These are phyloP conservation scores for Monosporascus cannonballus DNA, from an alignment of 2,329 filamentous ascomycete genomes.

Conservation along the genomic window DNA sequence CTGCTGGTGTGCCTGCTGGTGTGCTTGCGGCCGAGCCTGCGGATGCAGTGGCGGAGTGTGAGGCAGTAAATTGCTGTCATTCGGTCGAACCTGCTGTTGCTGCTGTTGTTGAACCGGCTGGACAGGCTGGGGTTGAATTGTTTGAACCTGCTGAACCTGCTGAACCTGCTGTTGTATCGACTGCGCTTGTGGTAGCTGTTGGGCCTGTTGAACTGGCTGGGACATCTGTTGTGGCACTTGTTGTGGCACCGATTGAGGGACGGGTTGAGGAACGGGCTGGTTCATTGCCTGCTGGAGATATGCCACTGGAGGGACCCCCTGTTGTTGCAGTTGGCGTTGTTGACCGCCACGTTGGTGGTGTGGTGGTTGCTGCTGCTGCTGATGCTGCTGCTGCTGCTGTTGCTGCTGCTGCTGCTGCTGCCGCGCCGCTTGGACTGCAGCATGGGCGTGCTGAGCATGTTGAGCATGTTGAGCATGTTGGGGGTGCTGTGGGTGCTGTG, in stretches of 20 bases:
- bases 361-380: constrained; percentile 25
- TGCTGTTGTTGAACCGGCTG: constrained; percentile 20
- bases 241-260: constrained; percentile 6
- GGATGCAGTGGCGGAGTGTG: constrained; percentile 23
- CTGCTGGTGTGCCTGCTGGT: constrained; percentile 11
- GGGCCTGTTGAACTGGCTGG: constrained; percentile 19
- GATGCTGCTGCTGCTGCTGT: constrained; percentile 22
- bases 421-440: constrained; percentile 21
- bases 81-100: constrained; percentile 23
- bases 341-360: constrained; percentile 28
- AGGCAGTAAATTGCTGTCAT: constrained; percentile 23
- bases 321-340: constrained; percentile 29
- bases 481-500: constrained; percentile 1
- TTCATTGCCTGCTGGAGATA: constrained; percentile 28
- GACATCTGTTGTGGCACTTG: constrained; percentile 26
- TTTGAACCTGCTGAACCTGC: constrained; percentile 20
- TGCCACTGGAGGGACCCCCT: constrained; percentile 22
- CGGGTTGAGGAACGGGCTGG: constrained; percentile 13
- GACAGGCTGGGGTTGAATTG: constrained; percentile 14
- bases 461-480: neutral
- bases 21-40: constrained; percentile 16
- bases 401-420: constrained; percentile 22
- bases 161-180: constrained; percentile 22
- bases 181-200: constrained; percentile 26
- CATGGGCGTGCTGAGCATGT: constrained; percentile 14